A percentile compares a stretch with the other conserved stretches of the same genome.
Conservation (phyloP, 2,329 filamentous ascomycete genomes). For the Penicillium nordicum region DNA sequence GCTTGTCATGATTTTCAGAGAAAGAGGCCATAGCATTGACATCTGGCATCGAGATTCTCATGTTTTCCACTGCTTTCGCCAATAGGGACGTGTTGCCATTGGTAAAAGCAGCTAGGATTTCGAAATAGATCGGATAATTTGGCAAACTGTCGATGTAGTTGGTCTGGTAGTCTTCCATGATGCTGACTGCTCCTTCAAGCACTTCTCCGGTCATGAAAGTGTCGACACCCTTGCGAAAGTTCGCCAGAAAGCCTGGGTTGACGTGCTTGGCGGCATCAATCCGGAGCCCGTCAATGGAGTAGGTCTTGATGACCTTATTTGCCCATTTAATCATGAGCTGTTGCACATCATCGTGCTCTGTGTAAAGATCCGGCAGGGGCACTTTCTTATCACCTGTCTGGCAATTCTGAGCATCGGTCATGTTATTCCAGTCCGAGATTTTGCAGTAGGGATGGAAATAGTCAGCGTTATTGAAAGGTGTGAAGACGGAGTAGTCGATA, state of each 20-base stretch:
- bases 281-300: constrained; percentile 50
- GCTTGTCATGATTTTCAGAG: constrained; percentile 58
- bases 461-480: constrained; percentile 28
- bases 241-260: constrained; percentile 39
- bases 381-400: constrained; percentile 35
- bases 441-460: constrained; percentile 32
- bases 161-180: constrained; percentile 42
- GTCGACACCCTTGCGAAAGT: constrained; percentile 34
- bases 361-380: constrained; percentile 49
- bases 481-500: constrained; percentile 25
- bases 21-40: constrained; percentile 51
- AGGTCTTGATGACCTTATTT: constrained; percentile 39
- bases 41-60: constrained; percentile 36
- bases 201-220: constrained; percentile 50
- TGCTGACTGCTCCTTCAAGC: constrained; percentile 32
- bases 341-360: constrained; percentile 41
- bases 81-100: constrained; percentile 29
- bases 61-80: constrained; percentile 20
- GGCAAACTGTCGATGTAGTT: constrained; percentile 42
- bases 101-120: constrained; percentile 34
- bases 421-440: constrained; percentile 35
- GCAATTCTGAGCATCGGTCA: constrained; percentile 18
- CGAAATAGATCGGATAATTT: constrained; percentile 44
- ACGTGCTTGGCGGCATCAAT: constrained; percentile 51
- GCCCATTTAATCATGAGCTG: constrained; percentile 43